Conservation (phyloP, 2,329 filamentous ascomycete species). For the Pezicula neosporulosa region DNA sequence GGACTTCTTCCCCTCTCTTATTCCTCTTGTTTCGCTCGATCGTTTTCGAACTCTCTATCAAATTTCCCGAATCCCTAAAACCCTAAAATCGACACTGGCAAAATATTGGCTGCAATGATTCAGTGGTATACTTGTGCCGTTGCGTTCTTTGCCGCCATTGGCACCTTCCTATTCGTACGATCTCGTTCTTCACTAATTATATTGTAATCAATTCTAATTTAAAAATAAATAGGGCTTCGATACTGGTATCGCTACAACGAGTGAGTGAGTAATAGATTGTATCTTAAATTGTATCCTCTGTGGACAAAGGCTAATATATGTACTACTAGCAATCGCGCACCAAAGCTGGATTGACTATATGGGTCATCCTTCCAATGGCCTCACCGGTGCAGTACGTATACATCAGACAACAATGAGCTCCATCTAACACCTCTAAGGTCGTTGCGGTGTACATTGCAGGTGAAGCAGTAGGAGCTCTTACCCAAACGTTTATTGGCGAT, state of each 20-base stretch:
- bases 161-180: constrained; percentile 55
- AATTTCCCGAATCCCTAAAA: too few species aligned
- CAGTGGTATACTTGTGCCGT: constrained; percentile 45
- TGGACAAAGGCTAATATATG: constrained; percentile 1
- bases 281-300: background rate
- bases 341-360: constrained; percentile 58
- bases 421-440: constrained; percentile 31
- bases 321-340: constrained; percentile 48
- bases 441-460: constrained; percentile 58
- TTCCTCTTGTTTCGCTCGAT: background rate
- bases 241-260: constrained; percentile 57
- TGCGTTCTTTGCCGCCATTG: constrained; percentile 54
- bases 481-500: constrained; percentile 51
- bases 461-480: constrained; percentile 50
- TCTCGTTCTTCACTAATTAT: background rate
- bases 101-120: constrained; percentile 23
- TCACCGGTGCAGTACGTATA: constrained; percentile 46
- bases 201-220: background rate
- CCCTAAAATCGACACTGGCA: too few species aligned
- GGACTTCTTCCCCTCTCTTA: too few species aligned
- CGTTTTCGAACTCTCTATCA: too few species aligned
- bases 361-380: constrained; percentile 47
- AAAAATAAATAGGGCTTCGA: constrained; percentile 47
- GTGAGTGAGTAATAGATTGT: too few species aligned
- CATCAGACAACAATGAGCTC: constrained; percentile 5